Evolutionary conservation across 495 filamentous ascomycete genomes (phyloP).

Genomic region (Bathelium albidoporum): DNA sequence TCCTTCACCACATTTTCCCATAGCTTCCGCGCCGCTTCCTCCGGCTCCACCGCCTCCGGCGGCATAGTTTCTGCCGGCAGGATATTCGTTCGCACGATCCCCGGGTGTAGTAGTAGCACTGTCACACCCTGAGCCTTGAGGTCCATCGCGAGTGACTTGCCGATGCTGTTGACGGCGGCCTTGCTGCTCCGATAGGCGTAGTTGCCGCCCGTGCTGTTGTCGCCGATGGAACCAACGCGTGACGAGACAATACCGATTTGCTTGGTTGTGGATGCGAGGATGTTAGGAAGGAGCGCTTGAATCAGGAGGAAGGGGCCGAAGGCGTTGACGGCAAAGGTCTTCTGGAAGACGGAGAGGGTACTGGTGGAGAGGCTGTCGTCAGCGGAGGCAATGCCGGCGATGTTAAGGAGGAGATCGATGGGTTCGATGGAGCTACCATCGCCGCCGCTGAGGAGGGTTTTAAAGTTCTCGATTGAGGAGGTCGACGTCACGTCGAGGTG

Average conservation of each 20-base stretch:
- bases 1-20: constrained; percentile 26
- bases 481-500: constrained; percentile 38
- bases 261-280: constrained; percentile 14
- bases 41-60: constrained; percentile 29
- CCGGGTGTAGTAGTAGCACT: constrained; percentile 34
- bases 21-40: constrained; percentile 30
- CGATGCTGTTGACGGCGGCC: constrained; percentile 38
- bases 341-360: constrained; percentile 5
- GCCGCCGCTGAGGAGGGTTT: constrained; percentile 9
- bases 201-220: constrained; percentile 58
- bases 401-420: constrained; percentile 28
- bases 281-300: constrained; percentile 32
- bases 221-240: constrained; percentile 32
- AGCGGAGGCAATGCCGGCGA: constrained; percentile 28
- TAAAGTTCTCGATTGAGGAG: constrained; percentile 23
- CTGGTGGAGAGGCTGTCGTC: constrained; percentile 21
- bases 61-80: constrained; percentile 3
- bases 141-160: constrained; percentile 32
- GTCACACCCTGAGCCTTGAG: constrained; percentile 27
- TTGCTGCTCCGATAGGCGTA: constrained; percentile 70
- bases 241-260: constrained; percentile 30
- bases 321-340: constrained; percentile 28
- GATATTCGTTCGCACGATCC: constrained; percentile 26
- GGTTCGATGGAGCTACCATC: constrained; percentile 5
- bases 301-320: constrained; percentile 31